A percentile compares a stretch with the other conserved stretches of the same genome.
phyloP scores from a whole-genome alignment of 2,329 filamentous ascomycete genomes.

The Fonsecaea multimorphosa region DNA sequence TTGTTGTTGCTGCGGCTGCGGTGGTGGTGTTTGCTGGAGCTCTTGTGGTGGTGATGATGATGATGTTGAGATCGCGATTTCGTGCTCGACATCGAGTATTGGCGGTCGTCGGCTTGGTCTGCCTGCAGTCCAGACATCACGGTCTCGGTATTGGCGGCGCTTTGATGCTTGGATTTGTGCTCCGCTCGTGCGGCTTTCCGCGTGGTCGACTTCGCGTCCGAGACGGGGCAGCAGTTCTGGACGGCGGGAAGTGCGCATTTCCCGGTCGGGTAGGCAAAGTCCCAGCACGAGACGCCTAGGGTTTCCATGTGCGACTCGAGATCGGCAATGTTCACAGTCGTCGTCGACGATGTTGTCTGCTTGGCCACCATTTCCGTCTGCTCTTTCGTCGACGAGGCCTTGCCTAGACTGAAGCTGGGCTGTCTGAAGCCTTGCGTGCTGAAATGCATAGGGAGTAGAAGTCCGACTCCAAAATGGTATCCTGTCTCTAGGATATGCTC shows the following conservation, averaged over 20 bases:
- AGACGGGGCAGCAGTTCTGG: constrained; percentile 15
- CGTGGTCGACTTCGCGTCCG: not conserved
- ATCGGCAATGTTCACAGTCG: not conserved
- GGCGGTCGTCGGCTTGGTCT: not conserved
- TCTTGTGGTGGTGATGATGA: constrained; percentile 7
- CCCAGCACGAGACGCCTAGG: constrained; percentile 30
- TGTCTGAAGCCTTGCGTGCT: not conserved
- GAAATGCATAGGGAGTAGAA: not conserved
- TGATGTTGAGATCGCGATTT: not conserved
- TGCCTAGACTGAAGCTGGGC: not conserved
- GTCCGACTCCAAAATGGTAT: not conserved
- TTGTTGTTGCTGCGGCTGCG: too few species aligned
- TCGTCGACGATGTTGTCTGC: not conserved
- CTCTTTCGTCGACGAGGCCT: not conserved
- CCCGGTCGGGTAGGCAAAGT: constrained; percentile 30
- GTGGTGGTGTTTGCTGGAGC: not conserved
- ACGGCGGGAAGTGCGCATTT: constrained; percentile 14
- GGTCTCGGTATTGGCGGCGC: not conserved
- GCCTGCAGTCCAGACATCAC: not conserved
- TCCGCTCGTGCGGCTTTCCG: constrained; percentile 4
- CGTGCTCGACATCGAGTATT: not conserved
- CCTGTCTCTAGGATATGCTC: not conserved
- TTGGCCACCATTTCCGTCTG: constrained; percentile 4
- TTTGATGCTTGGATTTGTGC: constrained; percentile 12
- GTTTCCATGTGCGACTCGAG: constrained; percentile 14